Base-by-base conservation (phyloP, 2,329 filamentous ascomycete genomes). In the Tolypocladium sp. region DNA sequence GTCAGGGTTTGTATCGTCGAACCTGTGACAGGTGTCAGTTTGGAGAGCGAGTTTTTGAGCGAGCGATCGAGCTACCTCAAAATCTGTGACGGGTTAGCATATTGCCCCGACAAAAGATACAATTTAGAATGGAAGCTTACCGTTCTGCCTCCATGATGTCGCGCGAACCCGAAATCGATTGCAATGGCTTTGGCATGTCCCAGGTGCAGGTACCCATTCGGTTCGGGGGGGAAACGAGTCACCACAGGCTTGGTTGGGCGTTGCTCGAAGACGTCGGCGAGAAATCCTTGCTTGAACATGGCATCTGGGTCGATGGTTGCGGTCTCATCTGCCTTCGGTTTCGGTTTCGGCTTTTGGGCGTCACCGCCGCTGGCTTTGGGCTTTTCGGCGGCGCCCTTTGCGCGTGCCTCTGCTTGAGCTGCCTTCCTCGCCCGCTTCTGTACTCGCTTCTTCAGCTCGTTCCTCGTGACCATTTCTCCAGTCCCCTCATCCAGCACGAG, bases 171-270 rank as follows among this genome's bases (percentile, higher is more conserved):
- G 75, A 97, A 97, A 75, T 97, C 96, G 73, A 97, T 86, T 0
- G 91, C 89, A 72, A 97, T 97, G 27, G 94, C 93, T 77, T 97
- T 97, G 64, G 89, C 90, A 71, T 97, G 94, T n/a, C 93, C 93
- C 65, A 97, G 89, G 70, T 97, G 92, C 10, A 97, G 82, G 71
- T 89, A 97, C 58, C 93, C 94, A 73, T 97, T 97, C 54, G 94
- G 94, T 74, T 93, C 90, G 27, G 90, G 90, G 1, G 90, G 90
- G 69, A 93, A 92, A 64, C 89, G 85, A 3, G 89, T 92, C 55
- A 87, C 74, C n/a, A 88, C 85, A 13, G 77, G 75, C 64, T 82
- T 82, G 53, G 79, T 76, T 2, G 86, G 86, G 55, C 85, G 80
- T 72, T 88, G 82, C 62, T 87, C 82, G 75, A 86, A 90, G 40